Evolutionary conservation across 768 basidiomycete genomes (phyloP).

Genomic region (Leccinum aurantiacum): DNA sequence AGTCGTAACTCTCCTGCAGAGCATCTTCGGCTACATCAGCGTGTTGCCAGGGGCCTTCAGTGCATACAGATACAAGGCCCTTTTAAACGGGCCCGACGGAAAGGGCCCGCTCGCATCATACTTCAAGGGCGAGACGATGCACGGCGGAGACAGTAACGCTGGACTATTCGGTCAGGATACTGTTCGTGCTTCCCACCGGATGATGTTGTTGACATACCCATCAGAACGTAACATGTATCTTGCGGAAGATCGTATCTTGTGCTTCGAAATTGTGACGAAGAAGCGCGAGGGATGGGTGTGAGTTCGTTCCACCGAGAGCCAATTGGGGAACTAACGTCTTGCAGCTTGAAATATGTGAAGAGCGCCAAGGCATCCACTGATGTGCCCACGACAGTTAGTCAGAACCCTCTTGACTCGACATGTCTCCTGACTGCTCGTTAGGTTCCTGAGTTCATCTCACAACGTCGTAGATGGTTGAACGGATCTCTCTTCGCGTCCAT

Average conservation of each 20-base stretch:
- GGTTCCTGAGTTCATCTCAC: conserved; percentile 93
- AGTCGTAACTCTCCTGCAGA: conserved; percentile 37
- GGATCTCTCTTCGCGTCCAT: conserved; percentile 92
- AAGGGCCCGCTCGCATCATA: conserved; percentile 89
- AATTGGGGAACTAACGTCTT: conserved; percentile 2
- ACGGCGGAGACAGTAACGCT: conserved; percentile 59
- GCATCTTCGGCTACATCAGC: conserved; percentile 83
- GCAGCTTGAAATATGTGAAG: conserved; percentile 84
- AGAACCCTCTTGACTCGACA: not conserved
- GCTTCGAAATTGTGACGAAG: conserved; percentile 93
- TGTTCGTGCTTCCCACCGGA: not conserved
- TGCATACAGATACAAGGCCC: conserved; percentile 86
- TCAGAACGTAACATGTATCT: conserved; percentile 87
- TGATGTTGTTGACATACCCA: not conserved
- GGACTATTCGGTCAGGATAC: conserved; percentile 57
- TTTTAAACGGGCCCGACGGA: conserved; percentile 83
- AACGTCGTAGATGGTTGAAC: conserved; percentile 85
- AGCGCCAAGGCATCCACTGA: conserved; percentile 96
- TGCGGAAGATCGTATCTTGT: conserved; percentile 87
- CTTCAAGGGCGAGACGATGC: conserved; percentile 92
- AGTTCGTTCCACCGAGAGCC: conserved; percentile 28
- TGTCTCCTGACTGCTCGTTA: conserved; percentile 20
- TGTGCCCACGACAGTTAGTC: conserved; percentile 73
- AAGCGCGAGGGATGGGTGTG: conserved; percentile 81
- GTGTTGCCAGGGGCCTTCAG: conserved; percentile 92